Evolutionary conservation across 306 rosid genomes (phyloP).

Genomic region (Trifolium pratense): DNA sequence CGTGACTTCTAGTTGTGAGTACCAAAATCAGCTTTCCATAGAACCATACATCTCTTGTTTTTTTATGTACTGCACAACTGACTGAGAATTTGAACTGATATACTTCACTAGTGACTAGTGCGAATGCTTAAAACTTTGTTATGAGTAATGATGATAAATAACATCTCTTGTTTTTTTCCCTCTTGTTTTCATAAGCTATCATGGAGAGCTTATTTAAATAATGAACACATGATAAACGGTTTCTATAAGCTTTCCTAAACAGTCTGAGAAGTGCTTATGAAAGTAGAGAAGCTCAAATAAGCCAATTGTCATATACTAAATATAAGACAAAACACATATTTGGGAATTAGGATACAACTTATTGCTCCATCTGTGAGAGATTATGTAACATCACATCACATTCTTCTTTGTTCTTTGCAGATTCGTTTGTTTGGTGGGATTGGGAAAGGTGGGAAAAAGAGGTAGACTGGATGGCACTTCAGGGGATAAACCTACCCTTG

Average conservation of each 20-base stretch:
- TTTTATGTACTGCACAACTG: constrained; percentile 7
- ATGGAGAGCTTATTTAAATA: not conserved
- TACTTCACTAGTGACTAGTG: constrained; percentile 29
- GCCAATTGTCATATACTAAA: constrained; percentile 11
- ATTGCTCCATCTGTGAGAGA: constrained; percentile 24
- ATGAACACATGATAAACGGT: not conserved
- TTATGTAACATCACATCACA: constrained; percentile 25
- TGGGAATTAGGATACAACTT: not conserved
- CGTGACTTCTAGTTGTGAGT: constrained; percentile 96
- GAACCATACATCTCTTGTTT: constrained; percentile 12
- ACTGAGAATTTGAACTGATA: constrained; percentile 28
- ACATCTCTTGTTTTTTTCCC: not conserved
- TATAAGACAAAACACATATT: not conserved
- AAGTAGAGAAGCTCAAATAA: not conserved
- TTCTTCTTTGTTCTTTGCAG: constrained; percentile 53
- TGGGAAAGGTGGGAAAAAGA: constrained; percentile 99
- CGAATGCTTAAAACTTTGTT: constrained; percentile 18
- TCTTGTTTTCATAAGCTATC: not conserved
- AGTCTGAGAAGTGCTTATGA: not conserved
- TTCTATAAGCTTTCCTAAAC: not conserved
- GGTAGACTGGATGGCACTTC: constrained; percentile 99
- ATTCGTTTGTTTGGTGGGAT: constrained; percentile 99
- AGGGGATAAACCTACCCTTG: constrained; percentile 91
- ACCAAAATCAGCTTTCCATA: constrained; percentile 26
- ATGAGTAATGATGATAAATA: constrained; percentile 1